Evolutionary conservation across 2,329 filamentous ascomycete species (phyloP).

Genomic region (Sphaerulina populicola): DNA sequence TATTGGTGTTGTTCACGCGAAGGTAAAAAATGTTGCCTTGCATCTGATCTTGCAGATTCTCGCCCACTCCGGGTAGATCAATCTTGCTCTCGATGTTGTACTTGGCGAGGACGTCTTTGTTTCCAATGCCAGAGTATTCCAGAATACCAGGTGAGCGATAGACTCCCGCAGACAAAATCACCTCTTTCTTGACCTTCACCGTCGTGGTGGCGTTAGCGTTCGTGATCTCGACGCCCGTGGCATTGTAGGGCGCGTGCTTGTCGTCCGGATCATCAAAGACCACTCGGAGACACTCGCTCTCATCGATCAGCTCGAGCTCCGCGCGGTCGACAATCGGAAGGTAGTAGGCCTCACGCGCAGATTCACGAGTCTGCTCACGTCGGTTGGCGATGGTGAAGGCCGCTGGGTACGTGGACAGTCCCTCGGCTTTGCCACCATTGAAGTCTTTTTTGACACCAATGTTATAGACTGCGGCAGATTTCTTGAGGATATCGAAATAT

Average conservation of each 20-base stretch:
- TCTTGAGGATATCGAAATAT: slow-evolving; percentile 28
- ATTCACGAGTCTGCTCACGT: slow-evolving; percentile 35
- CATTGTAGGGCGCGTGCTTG: slow-evolving; percentile 52
- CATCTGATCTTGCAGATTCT: slow-evolving; percentile 28
- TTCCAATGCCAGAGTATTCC: slow-evolving; percentile 54
- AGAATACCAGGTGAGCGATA: slow-evolving; percentile 49
- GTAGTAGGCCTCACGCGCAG: slow-evolving; percentile 44
- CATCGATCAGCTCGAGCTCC: slow-evolving; percentile 41
- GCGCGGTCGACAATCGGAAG: slow-evolving; percentile 35
- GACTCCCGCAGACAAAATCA: slow-evolving; percentile 40
- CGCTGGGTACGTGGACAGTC: slow-evolving; percentile 37
- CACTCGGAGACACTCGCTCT: slow-evolving; percentile 29
- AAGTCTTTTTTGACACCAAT: slow-evolving; percentile 37
- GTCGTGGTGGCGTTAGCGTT: slow-evolving; percentile 35
- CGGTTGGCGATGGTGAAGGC: slow-evolving; percentile 34
- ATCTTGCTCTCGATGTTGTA: slow-evolving; percentile 17
- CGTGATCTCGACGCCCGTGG: slow-evolving; percentile 36
- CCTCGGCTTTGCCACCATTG: slow-evolving; percentile 39
- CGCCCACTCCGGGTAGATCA: slow-evolving; percentile 30
- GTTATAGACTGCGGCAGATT: slow-evolving; percentile 32
- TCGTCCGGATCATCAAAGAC: slow-evolving; percentile 36
- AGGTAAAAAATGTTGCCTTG: slow-evolving; percentile 11
- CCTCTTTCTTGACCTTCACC: slow-evolving; percentile 23
- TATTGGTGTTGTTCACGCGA: slow-evolving; percentile 3
- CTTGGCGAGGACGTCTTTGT: slow-evolving; percentile 39